Evolutionary conservation across 2,329 filamentous ascomycete species (phyloP).

Genomic region (Botrytis hyacinthi): DNA sequence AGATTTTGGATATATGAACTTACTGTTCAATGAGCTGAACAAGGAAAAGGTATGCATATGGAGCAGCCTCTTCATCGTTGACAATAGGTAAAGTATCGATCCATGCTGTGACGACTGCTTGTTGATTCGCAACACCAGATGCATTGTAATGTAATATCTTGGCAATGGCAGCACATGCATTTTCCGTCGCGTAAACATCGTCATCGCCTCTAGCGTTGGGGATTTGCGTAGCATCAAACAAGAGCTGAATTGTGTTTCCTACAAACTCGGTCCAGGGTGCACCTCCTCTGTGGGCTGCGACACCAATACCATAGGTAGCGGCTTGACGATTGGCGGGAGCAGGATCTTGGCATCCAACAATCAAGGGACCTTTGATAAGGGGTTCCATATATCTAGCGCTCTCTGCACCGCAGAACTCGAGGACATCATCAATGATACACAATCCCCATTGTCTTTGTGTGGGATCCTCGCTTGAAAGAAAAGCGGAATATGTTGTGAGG

Average conservation of each 20-base stretch:
- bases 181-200: constrained; percentile 95
- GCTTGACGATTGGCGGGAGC: constrained; percentile 93
- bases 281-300: constrained; percentile 91
- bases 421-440: constrained; percentile 96
- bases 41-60: constrained; percentile 91
- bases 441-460: constrained; percentile 98
- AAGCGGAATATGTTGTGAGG: constrained; percentile 79
- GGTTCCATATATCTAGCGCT: constrained; percentile 83
- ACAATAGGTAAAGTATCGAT: constrained; percentile 85
- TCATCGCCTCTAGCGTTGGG: constrained; percentile 84
- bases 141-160: constrained; percentile 94
- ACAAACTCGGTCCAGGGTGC: constrained; percentile 85
- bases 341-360: constrained; percentile 80
- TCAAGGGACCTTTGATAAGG: constrained; percentile 75
- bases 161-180: constrained; percentile 92
- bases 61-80: constrained; percentile 95
- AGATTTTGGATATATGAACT: constrained; percentile 44
- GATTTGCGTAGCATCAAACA: constrained; percentile 82
- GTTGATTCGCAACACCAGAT: constrained; percentile 69
- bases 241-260: constrained; percentile 70
- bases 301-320: constrained; percentile 91
- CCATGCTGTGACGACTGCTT: constrained; percentile 81
- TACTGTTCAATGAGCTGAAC: constrained; percentile 92
- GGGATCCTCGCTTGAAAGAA: constrained; percentile 76
- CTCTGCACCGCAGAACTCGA: constrained; percentile 91